These are phyloP conservation scores for Paramecium bursaria DNA, from an alignment of 73 alveolate genomes.

Conservation along the genomic window DNA sequence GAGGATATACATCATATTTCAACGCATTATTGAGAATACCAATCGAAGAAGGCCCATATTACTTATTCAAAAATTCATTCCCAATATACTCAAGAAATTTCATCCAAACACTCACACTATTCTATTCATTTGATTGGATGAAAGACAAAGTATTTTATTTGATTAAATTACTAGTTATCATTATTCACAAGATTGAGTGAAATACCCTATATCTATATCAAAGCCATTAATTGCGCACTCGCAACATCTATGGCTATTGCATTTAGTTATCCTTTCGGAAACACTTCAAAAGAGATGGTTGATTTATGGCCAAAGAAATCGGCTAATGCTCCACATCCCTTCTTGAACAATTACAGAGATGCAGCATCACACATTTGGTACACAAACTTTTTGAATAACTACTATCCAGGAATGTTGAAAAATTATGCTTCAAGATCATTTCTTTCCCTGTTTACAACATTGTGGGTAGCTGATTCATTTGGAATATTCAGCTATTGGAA, in stretches of 20 bases:
- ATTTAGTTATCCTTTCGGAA: constrained; percentile 71
- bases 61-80: constrained; percentile 79
- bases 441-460: constrained; percentile 67
- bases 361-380: constrained; percentile 82
- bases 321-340: constrained; percentile 83
- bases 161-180: constrained; percentile 18
- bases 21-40: constrained; percentile 85
- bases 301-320: constrained; percentile 86
- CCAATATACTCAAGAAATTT: constrained; percentile 73
- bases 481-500: constrained; percentile 78
- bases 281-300: constrained; percentile 80
- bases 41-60: constrained; percentile 85
- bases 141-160: constrained; percentile 71
- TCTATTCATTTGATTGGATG: constrained; percentile 73
- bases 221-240: constrained; percentile 70
- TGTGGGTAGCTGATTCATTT: constrained; percentile 76
- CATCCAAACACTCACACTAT: constrained; percentile 74
- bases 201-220: constrained; percentile 68
- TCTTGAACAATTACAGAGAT: constrained; percentile 75
- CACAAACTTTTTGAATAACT: constrained; percentile 67
- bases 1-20: constrained; percentile 78
- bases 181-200: constrained; percentile 55
- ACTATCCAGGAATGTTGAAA: constrained; percentile 77
- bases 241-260: constrained; percentile 68
- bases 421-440: constrained; percentile 69